Evolutionary conservation across 306 rosid genomes (phyloP).

Genomic region (Crataegus laevigata): DNA sequence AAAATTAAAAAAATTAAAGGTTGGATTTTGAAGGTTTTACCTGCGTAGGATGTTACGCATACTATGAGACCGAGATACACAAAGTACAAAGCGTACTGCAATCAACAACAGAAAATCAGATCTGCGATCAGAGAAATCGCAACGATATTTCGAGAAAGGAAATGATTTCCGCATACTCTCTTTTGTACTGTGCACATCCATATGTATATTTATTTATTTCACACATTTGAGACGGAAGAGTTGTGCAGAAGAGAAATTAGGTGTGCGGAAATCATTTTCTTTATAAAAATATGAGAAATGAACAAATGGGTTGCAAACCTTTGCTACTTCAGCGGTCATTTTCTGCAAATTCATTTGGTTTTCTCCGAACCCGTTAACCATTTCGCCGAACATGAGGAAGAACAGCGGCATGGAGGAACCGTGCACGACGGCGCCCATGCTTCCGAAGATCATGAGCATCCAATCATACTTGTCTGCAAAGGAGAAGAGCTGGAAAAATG

Average conservation of each 20-base stretch:
- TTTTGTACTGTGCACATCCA: too few relatives aligned
- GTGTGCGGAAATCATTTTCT: too few relatives aligned
- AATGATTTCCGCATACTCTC: too few relatives aligned
- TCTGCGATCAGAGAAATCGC: conserved; percentile 45
- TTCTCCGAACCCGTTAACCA: conserved; percentile 95
- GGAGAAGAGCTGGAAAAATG: conserved; percentile 79
- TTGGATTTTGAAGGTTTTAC: conserved; percentile 23
- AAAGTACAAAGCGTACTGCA: conserved; percentile 91
- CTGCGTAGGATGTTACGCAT: conserved; percentile 89
- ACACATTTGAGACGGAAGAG: too few relatives aligned
- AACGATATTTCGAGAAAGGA: too few relatives aligned
- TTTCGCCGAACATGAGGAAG: conserved; percentile 88
- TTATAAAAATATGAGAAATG: not conserved
- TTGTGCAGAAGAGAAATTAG: too few relatives aligned
- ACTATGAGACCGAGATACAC: conserved; percentile 91
- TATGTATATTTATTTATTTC: too few relatives aligned
- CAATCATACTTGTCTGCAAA: conserved; percentile 85
- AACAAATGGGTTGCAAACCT: conserved; percentile 34
- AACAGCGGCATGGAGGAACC: conserved; percentile 98
- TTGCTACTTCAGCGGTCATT: conserved; percentile 90
- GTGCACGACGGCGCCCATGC: conserved; percentile 83
- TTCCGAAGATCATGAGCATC: conserved; percentile 69
- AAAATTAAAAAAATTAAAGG: not conserved
- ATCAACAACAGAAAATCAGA: conserved; percentile 12
- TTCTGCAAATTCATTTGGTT: conserved; percentile 75